These are phyloP conservation scores for Yarrowia yakushimensis DNA, from an alignment of 805 yeast genomes.

Conservation along the genomic window DNA sequence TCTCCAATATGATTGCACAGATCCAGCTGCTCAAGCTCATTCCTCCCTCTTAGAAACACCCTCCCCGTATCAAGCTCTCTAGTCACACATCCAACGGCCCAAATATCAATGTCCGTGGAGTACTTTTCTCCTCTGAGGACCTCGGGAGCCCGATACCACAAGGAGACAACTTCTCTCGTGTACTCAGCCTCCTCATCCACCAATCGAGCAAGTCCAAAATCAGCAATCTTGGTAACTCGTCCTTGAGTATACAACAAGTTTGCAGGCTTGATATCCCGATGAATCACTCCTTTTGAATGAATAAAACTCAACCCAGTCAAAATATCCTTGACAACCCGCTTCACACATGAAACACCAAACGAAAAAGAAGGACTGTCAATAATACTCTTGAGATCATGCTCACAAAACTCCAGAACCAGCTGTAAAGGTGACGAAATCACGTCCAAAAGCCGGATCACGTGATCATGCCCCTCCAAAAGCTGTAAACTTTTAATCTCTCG, in stretches of 20 bases:
- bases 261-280: constrained; percentile 92
- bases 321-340: constrained; percentile 34
- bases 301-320: constrained; percentile 60
- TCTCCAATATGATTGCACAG: background rate
- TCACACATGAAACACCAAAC: background rate
- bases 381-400: constrained; percentile 39
- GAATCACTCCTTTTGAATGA: constrained; percentile 72
- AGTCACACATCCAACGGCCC: constrained; percentile 3
- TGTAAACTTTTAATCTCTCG: constrained; percentile 11
- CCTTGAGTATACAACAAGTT: constrained; percentile 67
- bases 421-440: constrained; percentile 39
- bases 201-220: constrained; percentile 92
- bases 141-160: constrained; percentile 18
- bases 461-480: background rate
- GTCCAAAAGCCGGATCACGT: constrained; percentile 49
- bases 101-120: background rate
- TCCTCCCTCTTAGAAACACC: background rate
- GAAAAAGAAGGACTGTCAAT: constrained; percentile 41
- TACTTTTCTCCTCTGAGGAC: background rate
- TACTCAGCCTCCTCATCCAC: constrained; percentile 35
- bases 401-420: constrained; percentile 37
- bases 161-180: constrained; percentile 6
- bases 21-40: background rate
- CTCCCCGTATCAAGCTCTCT: background rate
- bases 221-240: constrained; percentile 85